Evolutionary conservation across 2,329 filamentous ascomycete species (phyloP), one percentile per base, ranked within the genome.

Genomic region (Neospermospora avenae): DNA sequence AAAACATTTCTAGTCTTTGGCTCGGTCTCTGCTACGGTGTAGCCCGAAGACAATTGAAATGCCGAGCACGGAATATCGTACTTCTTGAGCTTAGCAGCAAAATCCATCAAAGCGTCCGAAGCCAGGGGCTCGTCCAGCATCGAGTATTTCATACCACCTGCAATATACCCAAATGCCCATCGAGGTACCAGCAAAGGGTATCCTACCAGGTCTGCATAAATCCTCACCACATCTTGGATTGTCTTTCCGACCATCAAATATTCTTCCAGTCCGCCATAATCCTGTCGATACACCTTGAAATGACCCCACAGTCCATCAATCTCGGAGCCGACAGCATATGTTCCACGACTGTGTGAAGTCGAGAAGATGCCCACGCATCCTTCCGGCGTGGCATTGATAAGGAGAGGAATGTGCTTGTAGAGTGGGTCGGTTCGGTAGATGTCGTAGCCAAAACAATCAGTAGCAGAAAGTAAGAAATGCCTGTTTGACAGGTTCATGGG

Each of bases 241-340:
- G 85, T 90, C 66, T 80, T 80, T 13, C 87, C 88, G 1, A 89
- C 78, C 51, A 91, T 82, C 22, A 86, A 76, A 65, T 90, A 90
- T 73, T 90, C 82, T 69, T 91, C 88, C 0, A 91, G 76, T 0
- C 88, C 88, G 22, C 88, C 88, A 63, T 87, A 82, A 61, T 88
- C 85, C 72, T 91, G 88, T 7, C 87, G 81, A 67, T 89, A 89
- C 20, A 89, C 85, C 71, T 90, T 90, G 80, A 85, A 90, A 59
- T 82, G 82, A 0, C 88, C 88, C 86, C 87, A 91, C 74, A 90
- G 81, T 28, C 88, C 87, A 68, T 91, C 88, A 73, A 91, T 87
- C 72, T 91, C 88, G 1, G 84, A 84, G 2, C 88, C 88, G 7
- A 91, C 78, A 8, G 82, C 83, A 76, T 86, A 90, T 16, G 80